These are phyloP conservation scores for Carex arenaria DNA, from an alignment of 202 grass and related monocot species.

Conservation along the genomic window DNA sequence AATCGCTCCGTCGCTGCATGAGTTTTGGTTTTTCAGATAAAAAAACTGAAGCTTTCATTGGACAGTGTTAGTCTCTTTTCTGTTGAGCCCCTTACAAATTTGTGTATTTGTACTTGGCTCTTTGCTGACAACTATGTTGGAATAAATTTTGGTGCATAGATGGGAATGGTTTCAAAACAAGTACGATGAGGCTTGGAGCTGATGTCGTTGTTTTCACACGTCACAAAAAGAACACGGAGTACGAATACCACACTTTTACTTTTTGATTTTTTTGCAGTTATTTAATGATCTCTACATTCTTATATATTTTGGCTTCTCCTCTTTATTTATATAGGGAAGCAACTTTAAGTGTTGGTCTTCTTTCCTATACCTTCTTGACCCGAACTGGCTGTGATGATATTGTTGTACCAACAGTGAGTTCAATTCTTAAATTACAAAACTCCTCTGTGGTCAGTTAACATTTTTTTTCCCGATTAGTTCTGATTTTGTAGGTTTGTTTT, in stretches of 20 bases:
- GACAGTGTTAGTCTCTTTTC: constrained; percentile 63
- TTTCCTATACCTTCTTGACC: constrained; percentile 95
- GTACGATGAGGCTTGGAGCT: constrained; percentile 97
- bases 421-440: constrained; percentile 20
- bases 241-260: background rate
- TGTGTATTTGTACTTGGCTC: constrained; percentile 19
- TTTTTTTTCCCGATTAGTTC: background rate
- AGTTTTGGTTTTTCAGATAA: constrained; percentile 99
- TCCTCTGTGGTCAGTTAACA: background rate
- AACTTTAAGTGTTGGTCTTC: constrained; percentile 86
- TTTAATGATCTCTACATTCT: background rate
- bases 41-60: constrained; percentile 77
- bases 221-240: constrained; percentile 58
- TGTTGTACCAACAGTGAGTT: constrained; percentile 87
- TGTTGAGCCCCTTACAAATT: constrained; percentile 7
- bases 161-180: constrained; percentile 99
- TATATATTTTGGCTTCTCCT: background rate
- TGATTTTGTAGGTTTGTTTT: constrained; percentile 23
- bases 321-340: constrained; percentile 49
- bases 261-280: background rate
- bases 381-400: constrained; percentile 90
- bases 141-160: constrained; percentile 49
- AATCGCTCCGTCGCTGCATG: constrained; percentile 70
- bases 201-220: constrained; percentile 93
- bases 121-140: constrained; percentile 28